Conservation (phyloP, 768 basidiomycete species). For the Russula vinacea region DNA sequence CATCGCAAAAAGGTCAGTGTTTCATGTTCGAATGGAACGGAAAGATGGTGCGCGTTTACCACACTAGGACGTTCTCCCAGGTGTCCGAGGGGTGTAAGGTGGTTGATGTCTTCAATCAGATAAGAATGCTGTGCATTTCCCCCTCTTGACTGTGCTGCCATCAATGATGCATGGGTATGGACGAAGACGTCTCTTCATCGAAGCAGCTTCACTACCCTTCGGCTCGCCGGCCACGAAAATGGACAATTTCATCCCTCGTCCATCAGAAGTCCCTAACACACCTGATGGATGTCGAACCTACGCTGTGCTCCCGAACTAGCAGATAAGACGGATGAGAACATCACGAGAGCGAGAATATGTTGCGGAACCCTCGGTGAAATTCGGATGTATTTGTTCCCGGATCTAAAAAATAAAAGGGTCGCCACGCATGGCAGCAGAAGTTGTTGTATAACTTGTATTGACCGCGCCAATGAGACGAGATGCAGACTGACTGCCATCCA, state of each 20-base stretch:
- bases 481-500: not conserved
- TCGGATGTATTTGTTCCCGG: no score
- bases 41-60: constrained; percentile 2
- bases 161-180: constrained; percentile 23
- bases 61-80: not conserved
- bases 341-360: not conserved
- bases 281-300: not conserved
- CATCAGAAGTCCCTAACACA: constrained; percentile 4
- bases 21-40: constrained; percentile 10
- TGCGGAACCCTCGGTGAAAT: no score
- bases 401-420: no score
- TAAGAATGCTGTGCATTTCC: constrained; percentile 13
- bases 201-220: not conserved
- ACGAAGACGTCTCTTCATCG: not conserved
- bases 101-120: constrained; percentile 7
- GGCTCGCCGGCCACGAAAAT: not conserved
- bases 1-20: not conserved
- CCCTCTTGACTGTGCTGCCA: constrained; percentile 13
- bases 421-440: not conserved
- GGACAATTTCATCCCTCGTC: not conserved
- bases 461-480: not conserved
- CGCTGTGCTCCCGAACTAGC: no score
- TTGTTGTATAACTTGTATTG: not conserved
- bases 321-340: constrained; percentile 3
- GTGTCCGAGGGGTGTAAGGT: not conserved